Percentiles rank a stretch among this genome's conserved stretches.
These are phyloP conservation scores for Anaeromyces robustus DNA, from an alignment of 192 early-diverging fungal genomes.

Conservation along the genomic window DNA sequence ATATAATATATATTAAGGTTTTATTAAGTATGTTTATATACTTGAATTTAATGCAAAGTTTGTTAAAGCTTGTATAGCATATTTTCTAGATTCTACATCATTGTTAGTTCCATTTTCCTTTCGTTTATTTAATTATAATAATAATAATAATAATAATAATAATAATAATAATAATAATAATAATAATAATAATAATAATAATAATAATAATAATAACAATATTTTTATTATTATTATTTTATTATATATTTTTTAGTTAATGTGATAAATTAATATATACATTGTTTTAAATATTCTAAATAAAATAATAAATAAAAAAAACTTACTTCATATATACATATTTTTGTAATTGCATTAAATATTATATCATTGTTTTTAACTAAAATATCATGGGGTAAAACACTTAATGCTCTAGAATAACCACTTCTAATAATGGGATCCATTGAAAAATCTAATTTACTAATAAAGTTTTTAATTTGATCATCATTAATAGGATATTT, in stretches of 20 bases:
- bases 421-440: neutral
- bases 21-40: neutral
- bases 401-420: neutral
- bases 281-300: too few relatives aligned
- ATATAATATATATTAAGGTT: too few relatives aligned
- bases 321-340: neutral
- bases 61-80: conserved; percentile 40
- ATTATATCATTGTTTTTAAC: neutral
- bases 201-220: too few relatives aligned
- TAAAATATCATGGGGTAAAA: neutral
- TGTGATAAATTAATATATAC: too few relatives aligned
- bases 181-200: too few relatives aligned
- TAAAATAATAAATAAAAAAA: too few relatives aligned
- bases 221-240: too few relatives aligned
- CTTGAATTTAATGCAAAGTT: conserved; percentile 11
- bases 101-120: conserved; percentile 13
- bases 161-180: too few relatives aligned
- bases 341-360: neutral
- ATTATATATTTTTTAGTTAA: too few relatives aligned
- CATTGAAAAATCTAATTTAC: neutral
- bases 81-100: conserved; percentile 52
- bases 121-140: too few relatives aligned
- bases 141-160: too few relatives aligned
- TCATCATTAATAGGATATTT: neutral
- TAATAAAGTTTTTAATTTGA: neutral